phyloP scores from a whole-genome alignment of 1,284 basidiomycete species.

The Neolentinus lepideus region DNA sequence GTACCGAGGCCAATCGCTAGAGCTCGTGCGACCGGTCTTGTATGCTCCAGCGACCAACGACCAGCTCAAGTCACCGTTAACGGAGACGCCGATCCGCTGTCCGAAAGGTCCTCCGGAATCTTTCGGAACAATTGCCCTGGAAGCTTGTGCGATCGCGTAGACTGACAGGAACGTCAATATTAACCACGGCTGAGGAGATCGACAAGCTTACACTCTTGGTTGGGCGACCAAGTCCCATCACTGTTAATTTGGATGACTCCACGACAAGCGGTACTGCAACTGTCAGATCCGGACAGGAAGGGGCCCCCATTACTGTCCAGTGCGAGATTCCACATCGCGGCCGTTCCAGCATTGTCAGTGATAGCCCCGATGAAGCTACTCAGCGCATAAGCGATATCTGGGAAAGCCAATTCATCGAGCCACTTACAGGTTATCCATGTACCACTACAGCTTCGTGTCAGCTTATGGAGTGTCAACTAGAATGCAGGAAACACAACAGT shows the following conservation, averaged over 20 bases:
- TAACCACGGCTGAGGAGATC: not conserved
- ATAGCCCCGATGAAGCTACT: constrained; percentile 35
- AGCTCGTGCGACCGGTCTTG: constrained; percentile 46
- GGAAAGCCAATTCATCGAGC: not conserved
- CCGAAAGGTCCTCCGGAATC: constrained; percentile 63
- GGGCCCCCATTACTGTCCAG: constrained; percentile 55
- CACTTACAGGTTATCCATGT: constrained; percentile 61
- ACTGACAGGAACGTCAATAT: constrained; percentile 28
- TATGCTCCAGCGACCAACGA: constrained; percentile 57
- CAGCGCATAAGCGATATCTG: not conserved
- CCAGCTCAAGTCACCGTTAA: constrained; percentile 51
- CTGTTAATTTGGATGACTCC: constrained; percentile 59
- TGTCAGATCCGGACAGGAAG: constrained; percentile 53
- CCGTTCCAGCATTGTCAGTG: constrained; percentile 39
- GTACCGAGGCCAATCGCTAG: constrained; percentile 40
- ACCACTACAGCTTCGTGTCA: constrained; percentile 64
- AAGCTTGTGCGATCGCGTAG: constrained; percentile 68
- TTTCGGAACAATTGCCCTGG: constrained; percentile 63
- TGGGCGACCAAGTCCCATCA: constrained; percentile 52
- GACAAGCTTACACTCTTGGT: constrained; percentile 60
- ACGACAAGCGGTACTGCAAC: constrained; percentile 57
- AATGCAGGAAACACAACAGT: constrained; percentile 64
- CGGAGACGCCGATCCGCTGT: constrained; percentile 54
- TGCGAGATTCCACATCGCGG: constrained; percentile 69
- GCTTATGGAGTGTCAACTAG: too few relatives aligned